phyloP scores from a whole-genome alignment of 495 filamentous ascomycete species.

The Podospora bellae-mahoneyi region DNA sequence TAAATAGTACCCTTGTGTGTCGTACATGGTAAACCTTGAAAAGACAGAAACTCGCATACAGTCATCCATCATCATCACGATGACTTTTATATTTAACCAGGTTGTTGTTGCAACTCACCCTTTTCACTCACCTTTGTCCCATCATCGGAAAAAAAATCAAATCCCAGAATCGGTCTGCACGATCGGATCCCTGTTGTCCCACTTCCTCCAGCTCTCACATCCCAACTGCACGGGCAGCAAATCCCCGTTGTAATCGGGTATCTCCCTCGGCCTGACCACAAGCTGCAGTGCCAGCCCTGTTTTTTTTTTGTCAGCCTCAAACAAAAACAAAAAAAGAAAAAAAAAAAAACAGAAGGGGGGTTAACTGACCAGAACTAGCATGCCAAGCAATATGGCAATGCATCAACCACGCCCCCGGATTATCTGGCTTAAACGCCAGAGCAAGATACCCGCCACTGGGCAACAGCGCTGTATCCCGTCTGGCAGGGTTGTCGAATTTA shows the following conservation, averaged over 20 bases:
- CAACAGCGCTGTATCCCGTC: constrained; percentile 59
- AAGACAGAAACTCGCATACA: neutral
- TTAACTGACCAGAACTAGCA: constrained; percentile 13
- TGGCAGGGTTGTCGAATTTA: constrained; percentile 46
- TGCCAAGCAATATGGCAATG: constrained; percentile 33
- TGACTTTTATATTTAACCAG: neutral
- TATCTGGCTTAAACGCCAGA: constrained; percentile 57
- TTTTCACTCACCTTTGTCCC: too few species aligned
- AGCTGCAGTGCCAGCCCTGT: constrained; percentile 6
- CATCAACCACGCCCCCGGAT: constrained; percentile 34
- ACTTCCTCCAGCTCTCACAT: neutral
- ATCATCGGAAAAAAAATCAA: neutral
- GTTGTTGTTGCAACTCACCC: too few species aligned
- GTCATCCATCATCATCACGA: neutral
- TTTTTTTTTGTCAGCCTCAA: neutral
- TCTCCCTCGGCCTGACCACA: constrained; percentile 5
- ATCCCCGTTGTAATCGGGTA: neutral
- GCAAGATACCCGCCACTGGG: constrained; percentile 46
- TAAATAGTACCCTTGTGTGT: constrained; percentile 1
- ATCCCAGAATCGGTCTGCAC: constrained; percentile 10
- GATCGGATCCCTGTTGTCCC: neutral
- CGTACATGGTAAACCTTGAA: neutral
- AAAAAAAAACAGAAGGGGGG: too few species aligned
- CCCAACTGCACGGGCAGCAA: neutral
- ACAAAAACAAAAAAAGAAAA: too few species aligned